phyloP scores from a whole-genome alignment of 805 yeast genomes.

The Hanseniaspora taiwanica region DNA sequence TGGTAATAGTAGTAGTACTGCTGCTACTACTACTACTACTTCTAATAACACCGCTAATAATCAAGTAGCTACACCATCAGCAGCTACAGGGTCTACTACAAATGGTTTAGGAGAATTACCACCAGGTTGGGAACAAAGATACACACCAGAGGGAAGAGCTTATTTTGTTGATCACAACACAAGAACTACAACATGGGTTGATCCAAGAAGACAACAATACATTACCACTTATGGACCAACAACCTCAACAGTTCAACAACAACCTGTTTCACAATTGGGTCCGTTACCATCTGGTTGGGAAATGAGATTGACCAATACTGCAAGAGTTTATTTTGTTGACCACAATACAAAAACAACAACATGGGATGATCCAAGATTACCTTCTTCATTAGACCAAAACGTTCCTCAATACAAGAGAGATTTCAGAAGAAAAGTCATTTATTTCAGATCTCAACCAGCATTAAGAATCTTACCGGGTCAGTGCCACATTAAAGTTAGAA shows the following conservation, averaged over 20 bases:
- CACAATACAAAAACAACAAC: conserved; percentile 98
- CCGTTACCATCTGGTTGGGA: conserved; percentile 99
- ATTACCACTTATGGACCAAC: conserved; percentile 86
- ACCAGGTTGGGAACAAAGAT: conserved; percentile 97
- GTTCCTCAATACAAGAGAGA: conserved; percentile 99
- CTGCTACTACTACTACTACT: conserved; percentile 32
- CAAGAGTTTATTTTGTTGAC: conserved; percentile 96
- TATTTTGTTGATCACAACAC: conserved; percentile 98
- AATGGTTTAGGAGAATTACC: conserved; percentile 96
- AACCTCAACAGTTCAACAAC: conserved; percentile 86
- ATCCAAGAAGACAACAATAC: conserved; percentile 97
- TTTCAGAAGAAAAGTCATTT: conserved; percentile 91
- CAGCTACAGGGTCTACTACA: conserved; percentile 70
- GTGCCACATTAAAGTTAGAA: conserved; percentile 94
- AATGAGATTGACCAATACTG: conserved; percentile 97
- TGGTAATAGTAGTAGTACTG: too few relatives aligned
- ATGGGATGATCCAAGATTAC: conserved; percentile 99
- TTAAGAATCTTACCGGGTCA: conserved; percentile 95
- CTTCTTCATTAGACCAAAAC: conserved; percentile 92
- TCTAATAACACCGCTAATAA: conserved; percentile 34
- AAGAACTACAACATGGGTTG: conserved; percentile 99
- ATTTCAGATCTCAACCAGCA: conserved; percentile 97
- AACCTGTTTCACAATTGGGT: conserved; percentile 93
- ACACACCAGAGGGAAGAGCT: conserved; percentile 96
- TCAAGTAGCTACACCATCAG: conserved; percentile 49